A percentile compares a stretch with the other conserved stretches of the same genome.
These are phyloP conservation scores for Pseudopithomyces maydicus DNA, from an alignment of 2,329 filamentous ascomycete species.

Conservation along the genomic window DNA sequence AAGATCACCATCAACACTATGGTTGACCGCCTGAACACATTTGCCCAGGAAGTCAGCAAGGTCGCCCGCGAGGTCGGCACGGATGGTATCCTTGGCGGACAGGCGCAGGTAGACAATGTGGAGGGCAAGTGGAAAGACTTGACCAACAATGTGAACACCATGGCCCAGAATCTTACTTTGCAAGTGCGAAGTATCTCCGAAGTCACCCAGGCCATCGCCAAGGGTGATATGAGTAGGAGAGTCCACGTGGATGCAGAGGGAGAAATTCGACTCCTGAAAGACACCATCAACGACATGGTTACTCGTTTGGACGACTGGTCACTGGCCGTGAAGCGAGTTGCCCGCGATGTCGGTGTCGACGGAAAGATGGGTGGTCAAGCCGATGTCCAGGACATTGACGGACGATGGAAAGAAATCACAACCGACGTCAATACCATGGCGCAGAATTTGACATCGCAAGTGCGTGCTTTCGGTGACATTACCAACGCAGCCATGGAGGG, in stretches of 20 bases:
- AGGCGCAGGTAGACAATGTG: constrained; percentile 68
- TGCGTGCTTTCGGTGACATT: constrained; percentile 96
- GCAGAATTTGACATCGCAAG: constrained; percentile 87
- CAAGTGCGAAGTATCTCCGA: constrained; percentile 90
- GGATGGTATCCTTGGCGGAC: constrained; percentile 67
- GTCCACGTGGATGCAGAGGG: constrained; percentile 95
- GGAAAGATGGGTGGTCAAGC: constrained; percentile 98
- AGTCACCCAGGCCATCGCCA: constrained; percentile 92
- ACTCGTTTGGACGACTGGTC: constrained; percentile 94
- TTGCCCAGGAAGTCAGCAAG: constrained; percentile 69
- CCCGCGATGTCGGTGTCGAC: constrained; percentile 94
- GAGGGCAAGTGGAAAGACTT: constrained; percentile 71
- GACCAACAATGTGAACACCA: constrained; percentile 70
- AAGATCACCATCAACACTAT: constrained; percentile 85
- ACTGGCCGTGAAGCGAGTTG: constrained; percentile 92
- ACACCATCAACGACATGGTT: constrained; percentile 99
- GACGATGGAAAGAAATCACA: constrained; percentile 97
- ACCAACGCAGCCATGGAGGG: constrained; percentile 97
- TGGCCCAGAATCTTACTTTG: constrained; percentile 67
- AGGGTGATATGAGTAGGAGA: constrained; percentile 93
- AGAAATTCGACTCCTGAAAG: constrained; percentile 91
- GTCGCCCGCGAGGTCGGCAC: constrained; percentile 69
- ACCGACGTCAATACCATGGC: constrained; percentile 94
- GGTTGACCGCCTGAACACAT: constrained; percentile 68
- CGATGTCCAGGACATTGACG: constrained; percentile 88